Conservation (phyloP, 495 filamentous ascomycete genomes). For the Tuber brumale region DNA sequence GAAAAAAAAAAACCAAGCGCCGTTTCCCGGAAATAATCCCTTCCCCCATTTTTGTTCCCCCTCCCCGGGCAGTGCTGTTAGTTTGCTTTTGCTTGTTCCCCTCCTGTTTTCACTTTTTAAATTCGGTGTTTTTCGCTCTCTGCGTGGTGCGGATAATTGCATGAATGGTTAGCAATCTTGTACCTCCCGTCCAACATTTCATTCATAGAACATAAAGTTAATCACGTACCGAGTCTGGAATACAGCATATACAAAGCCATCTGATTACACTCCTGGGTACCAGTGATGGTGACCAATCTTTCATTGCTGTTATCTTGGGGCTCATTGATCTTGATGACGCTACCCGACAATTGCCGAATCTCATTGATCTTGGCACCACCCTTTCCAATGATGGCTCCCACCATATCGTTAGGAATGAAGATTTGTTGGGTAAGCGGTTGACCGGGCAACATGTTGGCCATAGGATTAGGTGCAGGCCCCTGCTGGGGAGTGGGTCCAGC, state of each 20-base stretch:
- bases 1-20: slow-evolving; percentile 37
- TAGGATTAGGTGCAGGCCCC: slow-evolving; percentile 57
- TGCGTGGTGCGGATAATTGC: slow-evolving; percentile 44
- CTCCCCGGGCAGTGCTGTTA: neutral
- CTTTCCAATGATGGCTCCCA: slow-evolving; percentile 97
- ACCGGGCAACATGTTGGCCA: slow-evolving; percentile 69
- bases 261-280: slow-evolving; percentile 94
- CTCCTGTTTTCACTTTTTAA: slow-evolving; percentile 40
- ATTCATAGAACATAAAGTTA: slow-evolving; percentile 24
- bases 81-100: neutral
- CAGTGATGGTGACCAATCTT: slow-evolving; percentile 91
- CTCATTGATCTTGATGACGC: slow-evolving; percentile 99
- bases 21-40: slow-evolving; percentile 24
- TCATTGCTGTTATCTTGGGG: slow-evolving; percentile 99
- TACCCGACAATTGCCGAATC: slow-evolving; percentile 91
- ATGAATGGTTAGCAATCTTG: slow-evolving; percentile 23
- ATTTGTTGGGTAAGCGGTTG: slow-evolving; percentile 95
- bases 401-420: slow-evolving; percentile 99
- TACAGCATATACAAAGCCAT: slow-evolving; percentile 99
- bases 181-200: slow-evolving; percentile 21
- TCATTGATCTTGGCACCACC: slow-evolving; percentile 99
- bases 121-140: slow-evolving; percentile 80
- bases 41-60: slow-evolving; percentile 29
- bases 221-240: slow-evolving; percentile 78
- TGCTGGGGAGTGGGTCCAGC: slow-evolving; percentile 46